Evolutionary conservation across 805 yeast species (phyloP).

Genomic region (Torulaspora gathmanii): DNA sequence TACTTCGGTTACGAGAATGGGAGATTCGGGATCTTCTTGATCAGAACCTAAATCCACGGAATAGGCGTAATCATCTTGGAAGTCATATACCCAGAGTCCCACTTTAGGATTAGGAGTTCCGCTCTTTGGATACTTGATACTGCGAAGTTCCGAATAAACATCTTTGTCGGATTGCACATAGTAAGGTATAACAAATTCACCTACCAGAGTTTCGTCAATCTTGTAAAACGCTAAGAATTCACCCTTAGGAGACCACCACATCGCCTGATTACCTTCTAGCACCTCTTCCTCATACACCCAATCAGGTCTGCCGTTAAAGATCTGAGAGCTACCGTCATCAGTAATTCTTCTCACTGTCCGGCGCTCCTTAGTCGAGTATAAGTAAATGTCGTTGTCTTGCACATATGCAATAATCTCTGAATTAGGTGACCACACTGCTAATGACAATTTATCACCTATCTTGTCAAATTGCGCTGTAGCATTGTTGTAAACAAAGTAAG

Average conservation of each 20-base stretch:
- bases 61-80: conserved; percentile 32
- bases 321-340: conserved; percentile 59
- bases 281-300: conserved; percentile 96
- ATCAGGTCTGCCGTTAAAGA: conserved; percentile 86
- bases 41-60: conserved; percentile 43
- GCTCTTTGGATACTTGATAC: conserved; percentile 78
- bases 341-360: conserved; percentile 49
- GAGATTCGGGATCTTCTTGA: conserved; percentile 35
- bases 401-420: conserved; percentile 65
- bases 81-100: conserved; percentile 45
- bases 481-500: conserved; percentile 42
- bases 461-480: conserved; percentile 25
- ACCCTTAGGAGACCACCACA: conserved; percentile 87
- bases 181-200: conserved; percentile 68
- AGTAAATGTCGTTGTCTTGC: conserved; percentile 61
- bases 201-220: conserved; percentile 70
- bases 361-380: conserved; percentile 39
- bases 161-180: conserved; percentile 54
- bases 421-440: conserved; percentile 71
- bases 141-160: conserved; percentile 56
- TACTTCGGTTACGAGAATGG: conserved; percentile 59
- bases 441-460: conserved; percentile 35
- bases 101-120: conserved; percentile 73
- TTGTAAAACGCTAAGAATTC: conserved; percentile 57
- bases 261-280: conserved; percentile 57